Base-by-base conservation (phyloP, 2,329 filamentous ascomycete genomes). In the Botryotinia calthae region DNA sequence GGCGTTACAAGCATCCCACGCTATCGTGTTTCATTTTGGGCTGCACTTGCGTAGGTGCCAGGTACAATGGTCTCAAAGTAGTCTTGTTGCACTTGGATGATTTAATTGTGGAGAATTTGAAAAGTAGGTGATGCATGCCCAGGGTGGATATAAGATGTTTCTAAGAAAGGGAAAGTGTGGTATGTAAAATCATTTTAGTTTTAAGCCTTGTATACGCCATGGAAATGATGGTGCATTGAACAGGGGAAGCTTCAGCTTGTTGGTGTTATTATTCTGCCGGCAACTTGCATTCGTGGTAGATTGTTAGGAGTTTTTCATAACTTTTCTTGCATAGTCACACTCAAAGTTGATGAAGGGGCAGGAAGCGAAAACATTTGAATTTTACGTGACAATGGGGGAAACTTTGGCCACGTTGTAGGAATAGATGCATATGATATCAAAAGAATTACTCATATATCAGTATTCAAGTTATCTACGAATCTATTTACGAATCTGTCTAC, bases 11-110 rank as follows among this genome's bases (percentile, higher is more conserved):
- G 78, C 73, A 75, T 76, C 73, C 78, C 78, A 79, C 78, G 77
- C 78, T 79, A 79, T 79, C 74, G 75, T 79, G 78, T 79, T 79
- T 79, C 78, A 79, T 78, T 78, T 74, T 76, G 66, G 76, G 75
- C 76, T 67, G 48, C 65, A 67, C 48, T 56, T 42, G 65, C 65
- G 65, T 67, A 67, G 65, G 48, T 56, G 34, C 51, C 63, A 72
- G 70, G 70, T 68, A 72, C 70, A 67, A 67, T 68, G 31, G 51
- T 62, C 46, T 65, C 70, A 66, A 66, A 67, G 37, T 71, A 40
- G 65, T 67, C 65, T 67, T 65, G 62, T 48, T 67, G 62, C 69
- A 71, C 69, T 65, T 72, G 70, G 62, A 72, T 42, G 70, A 67
- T 67, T 56, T 71, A 56, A 54, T 42, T 65, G 46, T 70, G 58